Base-by-base conservation (phyloP, 1,139 yeast genomes). In the Arxiozyma bovina region DNA sequence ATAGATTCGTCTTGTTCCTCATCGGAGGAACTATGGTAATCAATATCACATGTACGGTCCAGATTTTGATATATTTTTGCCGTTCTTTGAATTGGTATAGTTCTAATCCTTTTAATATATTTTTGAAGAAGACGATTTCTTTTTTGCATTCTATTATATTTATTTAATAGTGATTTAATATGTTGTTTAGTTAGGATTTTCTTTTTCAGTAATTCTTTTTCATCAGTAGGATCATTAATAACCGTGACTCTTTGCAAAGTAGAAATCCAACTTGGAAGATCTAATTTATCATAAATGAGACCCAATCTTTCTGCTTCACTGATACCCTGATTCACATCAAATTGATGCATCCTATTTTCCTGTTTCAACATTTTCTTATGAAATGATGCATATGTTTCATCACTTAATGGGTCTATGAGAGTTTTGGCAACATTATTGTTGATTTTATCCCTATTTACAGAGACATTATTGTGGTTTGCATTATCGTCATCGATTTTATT, bases 301-400 rank as follows among this genome's bases (percentile, higher is more conserved):
- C 54, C 47, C 46, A 67, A 53, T 27, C 72, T 49, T 68, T 75
- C 59, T 70, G 73, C 68, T 78, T 83, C 47, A 69, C 64, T 51
- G 68, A 74, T 64, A 79, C 74, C 57, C 73, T 77, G 62, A 76
- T 85, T 75, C 6, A 81, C 68, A 62, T 87, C 95, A 23, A 77
- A 73, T 57, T 78, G 78, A 42, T 80, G 75, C 80, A 84, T 80
- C 45, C 80, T 75, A 54, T 77, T 77, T 64, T 87, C 95, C 56
- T 83, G 85, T 53, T 81, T 80, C 57, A 78, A 80, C 87, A 85
- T 83, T 48, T 77, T 73, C 48, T 77, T 74, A 65, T 85, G 91
- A 61, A 81, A 83, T 0, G 72, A 61, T 1, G 65, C 65, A 62
- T 76, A 86, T 1, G 71, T 48, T 0, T 69, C 70, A 56, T 82